Percentiles rank a stretch among this genome's conserved stretches.
phyloP scores from a whole-genome alignment of 257 asterid genomes.

The Osmanthus fragrans region DNA sequence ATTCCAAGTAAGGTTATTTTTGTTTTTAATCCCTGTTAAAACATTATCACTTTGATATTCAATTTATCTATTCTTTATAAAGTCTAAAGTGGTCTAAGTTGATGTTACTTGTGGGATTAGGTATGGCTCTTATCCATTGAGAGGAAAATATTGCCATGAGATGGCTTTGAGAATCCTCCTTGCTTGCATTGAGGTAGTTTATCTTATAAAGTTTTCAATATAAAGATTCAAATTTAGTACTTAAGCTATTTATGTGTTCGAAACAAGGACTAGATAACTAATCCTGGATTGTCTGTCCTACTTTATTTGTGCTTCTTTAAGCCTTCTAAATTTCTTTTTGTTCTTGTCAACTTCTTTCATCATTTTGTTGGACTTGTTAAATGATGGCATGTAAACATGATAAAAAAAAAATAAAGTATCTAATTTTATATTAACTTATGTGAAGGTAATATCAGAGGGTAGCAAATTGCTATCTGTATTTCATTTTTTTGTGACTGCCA shows the following conservation, averaged over 20 bases:
- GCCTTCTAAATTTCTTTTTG: constrained; percentile 2
- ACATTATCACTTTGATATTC: neutral
- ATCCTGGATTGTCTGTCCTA: neutral
- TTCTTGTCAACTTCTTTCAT: neutral
- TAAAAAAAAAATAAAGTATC: neutral
- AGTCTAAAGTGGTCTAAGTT: constrained; percentile 16
- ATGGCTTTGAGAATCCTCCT: constrained; percentile 98
- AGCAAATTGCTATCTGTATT: neutral
- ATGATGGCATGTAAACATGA: neutral
- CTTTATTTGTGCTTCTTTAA: constrained; percentile 8
- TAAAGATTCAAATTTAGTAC: neutral
- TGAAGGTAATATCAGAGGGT: neutral
- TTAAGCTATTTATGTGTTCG: constrained; percentile 11
- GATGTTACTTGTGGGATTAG: constrained; percentile 42
- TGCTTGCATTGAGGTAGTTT: constrained; percentile 86
- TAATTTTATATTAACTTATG: neutral
- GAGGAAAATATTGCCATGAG: constrained; percentile 96
- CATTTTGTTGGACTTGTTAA: neutral
- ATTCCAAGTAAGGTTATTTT: constrained; percentile 77
- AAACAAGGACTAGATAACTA: neutral
- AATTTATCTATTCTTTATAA: constrained; percentile 11
- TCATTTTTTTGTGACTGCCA: neutral
- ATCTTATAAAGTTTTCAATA: constrained; percentile 8
- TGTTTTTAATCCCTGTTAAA: constrained; percentile 2
- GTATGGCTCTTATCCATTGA: constrained; percentile 91